Evolutionary conservation across 2,329 filamentous ascomycete genomes (phyloP).

Genomic region (Fusarium nanum): DNA sequence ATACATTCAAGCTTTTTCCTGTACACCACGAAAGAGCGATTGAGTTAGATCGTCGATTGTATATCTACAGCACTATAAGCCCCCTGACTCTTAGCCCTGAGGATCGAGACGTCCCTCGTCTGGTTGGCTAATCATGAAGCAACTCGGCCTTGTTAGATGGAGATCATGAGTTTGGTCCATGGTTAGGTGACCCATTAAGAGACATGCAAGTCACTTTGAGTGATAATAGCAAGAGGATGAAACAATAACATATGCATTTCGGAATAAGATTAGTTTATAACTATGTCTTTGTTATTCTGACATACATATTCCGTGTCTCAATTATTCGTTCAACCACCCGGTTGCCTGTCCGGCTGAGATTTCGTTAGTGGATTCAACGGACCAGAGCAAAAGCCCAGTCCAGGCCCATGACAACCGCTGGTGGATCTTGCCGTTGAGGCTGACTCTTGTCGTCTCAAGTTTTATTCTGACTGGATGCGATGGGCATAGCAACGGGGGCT

Average conservation of each 20-base stretch:
- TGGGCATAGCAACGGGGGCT: constrained; percentile 1
- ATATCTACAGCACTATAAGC: constrained; percentile 11
- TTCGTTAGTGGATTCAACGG: constrained; percentile 30
- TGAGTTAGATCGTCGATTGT: constrained; percentile 24
- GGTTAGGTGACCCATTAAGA: neutral
- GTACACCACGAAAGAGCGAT: neutral
- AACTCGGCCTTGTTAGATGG: constrained; percentile 28
- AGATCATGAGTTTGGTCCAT: constrained; percentile 33
- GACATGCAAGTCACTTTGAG: neutral
- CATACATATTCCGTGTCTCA: neutral
- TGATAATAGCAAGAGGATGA: neutral
- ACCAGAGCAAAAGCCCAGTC: constrained; percentile 9
- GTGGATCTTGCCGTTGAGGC: constrained; percentile 16
- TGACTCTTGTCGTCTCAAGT: constrained; percentile 7
- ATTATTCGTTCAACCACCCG: neutral
- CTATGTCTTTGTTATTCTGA: neutral
- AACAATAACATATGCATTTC: neutral
- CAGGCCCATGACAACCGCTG: constrained; percentile 14
- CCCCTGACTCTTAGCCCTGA: constrained; percentile 23
- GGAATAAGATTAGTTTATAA: neutral
- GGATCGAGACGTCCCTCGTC: constrained; percentile 21
- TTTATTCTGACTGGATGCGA: constrained; percentile 3
- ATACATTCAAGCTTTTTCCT: constrained; percentile 10
- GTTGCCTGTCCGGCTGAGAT: constrained; percentile 31
- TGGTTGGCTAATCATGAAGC: constrained; percentile 34